A percentile compares a stretch with the other conserved stretches of the same genome.
phyloP scores from a whole-genome alignment of 176 grass and related monocot genomes.

The Avena sativa region DNA sequence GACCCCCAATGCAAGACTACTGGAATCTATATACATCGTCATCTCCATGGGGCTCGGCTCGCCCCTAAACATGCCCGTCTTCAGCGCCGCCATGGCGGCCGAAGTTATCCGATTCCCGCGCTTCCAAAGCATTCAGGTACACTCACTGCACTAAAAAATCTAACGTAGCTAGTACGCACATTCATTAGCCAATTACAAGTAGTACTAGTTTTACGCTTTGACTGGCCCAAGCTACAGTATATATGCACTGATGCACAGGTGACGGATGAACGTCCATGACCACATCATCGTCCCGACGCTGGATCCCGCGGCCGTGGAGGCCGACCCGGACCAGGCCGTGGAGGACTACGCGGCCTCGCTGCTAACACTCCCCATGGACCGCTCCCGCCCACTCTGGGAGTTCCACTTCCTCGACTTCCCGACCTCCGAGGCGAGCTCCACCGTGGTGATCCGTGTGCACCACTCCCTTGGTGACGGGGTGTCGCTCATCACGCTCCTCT shows the following conservation, averaged over 20 bases:
- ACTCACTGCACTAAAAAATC: no score
- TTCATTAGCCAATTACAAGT: no score
- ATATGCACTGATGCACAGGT: conserved; percentile 32
- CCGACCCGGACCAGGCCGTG: conserved; percentile 57
- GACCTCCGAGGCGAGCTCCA: conserved; percentile 59
- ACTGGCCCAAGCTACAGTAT: no score
- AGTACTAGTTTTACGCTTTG: no score
- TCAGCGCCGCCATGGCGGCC: conserved; percentile 31
- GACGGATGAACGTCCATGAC: conserved; percentile 53
- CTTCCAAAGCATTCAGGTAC: no score
- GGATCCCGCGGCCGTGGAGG: conserved; percentile 26
- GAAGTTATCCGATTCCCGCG: no score
- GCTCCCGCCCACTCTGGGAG: conserved; percentile 71
- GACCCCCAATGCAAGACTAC: conserved; percentile 53
- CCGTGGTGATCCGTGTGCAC: conserved; percentile 41
- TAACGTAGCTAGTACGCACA: no score
- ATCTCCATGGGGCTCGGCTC: conserved; percentile 50
- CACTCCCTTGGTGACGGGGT: conserved; percentile 41
- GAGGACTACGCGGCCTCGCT: conserved; percentile 87
- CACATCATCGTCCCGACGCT: conserved; percentile 64
- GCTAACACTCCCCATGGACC: conserved; percentile 51
- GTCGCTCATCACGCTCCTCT: neutral
- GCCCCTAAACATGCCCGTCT: conserved; percentile 38
- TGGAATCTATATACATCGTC: conserved; percentile 70
- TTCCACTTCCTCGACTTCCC: conserved; percentile 81